phyloP scores from a whole-genome alignment of 257 asterid genomes.

The Capsicum chinense region DNA sequence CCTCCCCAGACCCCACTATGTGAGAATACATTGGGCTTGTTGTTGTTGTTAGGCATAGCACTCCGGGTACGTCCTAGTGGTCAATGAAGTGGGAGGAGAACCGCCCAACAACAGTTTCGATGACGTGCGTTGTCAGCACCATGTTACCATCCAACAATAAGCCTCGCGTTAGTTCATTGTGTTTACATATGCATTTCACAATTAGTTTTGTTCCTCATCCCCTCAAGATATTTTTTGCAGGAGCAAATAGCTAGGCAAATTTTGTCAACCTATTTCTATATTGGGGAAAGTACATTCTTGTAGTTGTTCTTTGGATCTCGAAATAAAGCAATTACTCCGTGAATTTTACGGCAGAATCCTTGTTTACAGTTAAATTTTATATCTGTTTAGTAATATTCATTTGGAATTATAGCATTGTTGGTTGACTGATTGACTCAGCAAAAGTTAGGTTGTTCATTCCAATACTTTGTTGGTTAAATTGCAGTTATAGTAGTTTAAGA shows the following conservation, averaged over 20 bases:
- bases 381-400: background rate
- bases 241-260: background rate
- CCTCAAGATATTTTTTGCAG: background rate
- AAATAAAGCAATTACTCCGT: constrained; percentile 18
- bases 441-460: background rate
- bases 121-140: background rate
- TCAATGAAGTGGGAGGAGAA: background rate
- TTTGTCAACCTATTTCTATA: background rate
- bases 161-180: background rate
- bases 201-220: background rate
- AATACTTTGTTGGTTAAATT: constrained; percentile 11
- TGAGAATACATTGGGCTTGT: too few species aligned
- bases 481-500: constrained; percentile 5
- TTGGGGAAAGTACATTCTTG: background rate
- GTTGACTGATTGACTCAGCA: constrained; percentile 19
- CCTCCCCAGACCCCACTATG: too few species aligned
- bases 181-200: background rate
- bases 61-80: background rate
- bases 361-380: background rate
- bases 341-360: background rate
- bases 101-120: background rate
- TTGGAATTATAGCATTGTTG: background rate
- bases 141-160: background rate
- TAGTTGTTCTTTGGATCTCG: background rate
- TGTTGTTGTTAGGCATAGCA: background rate